A percentile compares a stretch with the other conserved stretches of the same genome.
These are phyloP conservation scores for Fomitopsis serialis DNA, from an alignment of 768 basidiomycete genomes.

Conservation along the genomic window DNA sequence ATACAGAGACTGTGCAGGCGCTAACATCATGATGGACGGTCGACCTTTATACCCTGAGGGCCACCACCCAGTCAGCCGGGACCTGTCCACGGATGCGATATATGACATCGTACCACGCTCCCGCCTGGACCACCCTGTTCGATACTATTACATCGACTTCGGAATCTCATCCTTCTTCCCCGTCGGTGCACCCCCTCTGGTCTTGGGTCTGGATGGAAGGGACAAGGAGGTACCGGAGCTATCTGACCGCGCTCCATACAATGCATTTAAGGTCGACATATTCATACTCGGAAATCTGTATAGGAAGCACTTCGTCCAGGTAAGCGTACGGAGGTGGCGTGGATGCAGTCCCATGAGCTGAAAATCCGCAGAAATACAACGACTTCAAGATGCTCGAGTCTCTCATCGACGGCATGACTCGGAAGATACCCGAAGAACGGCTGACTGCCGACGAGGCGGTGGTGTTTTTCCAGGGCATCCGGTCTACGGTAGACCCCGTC, in stretches of 20 bases:
- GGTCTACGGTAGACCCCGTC: not conserved
- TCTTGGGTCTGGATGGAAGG: slow-evolving; percentile 13
- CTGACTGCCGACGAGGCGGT: slow-evolving; percentile 6
- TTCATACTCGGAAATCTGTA: slow-evolving; percentile 21
- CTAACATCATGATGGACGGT: slow-evolving; percentile 20
- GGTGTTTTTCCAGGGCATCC: slow-evolving; percentile 1
- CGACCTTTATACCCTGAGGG: slow-evolving; percentile 14
- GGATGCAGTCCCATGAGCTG: not conserved
- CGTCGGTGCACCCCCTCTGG: slow-evolving; percentile 5
- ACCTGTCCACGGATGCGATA: not conserved
- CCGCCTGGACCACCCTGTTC: slow-evolving; percentile 1
- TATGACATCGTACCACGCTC: not conserved
- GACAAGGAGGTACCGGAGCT: slow-evolving; percentile 22
- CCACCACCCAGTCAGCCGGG: slow-evolving; percentile 13
- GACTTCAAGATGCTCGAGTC: slow-evolving; percentile 9
- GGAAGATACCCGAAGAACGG: slow-evolving; percentile 3
- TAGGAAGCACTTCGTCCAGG: slow-evolving; percentile 10
- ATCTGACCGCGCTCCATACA: slow-evolving; percentile 12
- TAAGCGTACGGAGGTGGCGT: not conserved
- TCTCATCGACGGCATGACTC: slow-evolving; percentile 9
- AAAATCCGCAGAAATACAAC: not conserved
- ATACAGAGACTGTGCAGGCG: slow-evolving; percentile 16
- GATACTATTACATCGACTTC: slow-evolving; percentile 17
- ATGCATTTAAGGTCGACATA: slow-evolving; percentile 22
- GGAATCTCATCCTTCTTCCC: slow-evolving; percentile 15